A percentile compares a stretch with the other conserved stretches of the same genome.
phyloP scores from a whole-genome alignment of 73 alveolate species.

The Paramecium primaurelia region DNA sequence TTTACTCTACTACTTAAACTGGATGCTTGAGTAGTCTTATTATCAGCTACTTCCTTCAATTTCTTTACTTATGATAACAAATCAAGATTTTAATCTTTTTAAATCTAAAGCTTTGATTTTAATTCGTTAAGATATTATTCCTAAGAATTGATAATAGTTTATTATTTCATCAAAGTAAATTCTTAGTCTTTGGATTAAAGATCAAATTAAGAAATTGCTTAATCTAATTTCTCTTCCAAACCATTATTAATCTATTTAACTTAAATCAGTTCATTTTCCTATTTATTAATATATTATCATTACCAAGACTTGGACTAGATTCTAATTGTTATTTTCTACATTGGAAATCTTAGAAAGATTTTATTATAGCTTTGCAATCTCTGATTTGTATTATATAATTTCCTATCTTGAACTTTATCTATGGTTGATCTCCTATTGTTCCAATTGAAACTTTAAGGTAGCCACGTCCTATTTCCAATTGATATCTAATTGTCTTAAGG shows the following conservation, averaged over 20 bases:
- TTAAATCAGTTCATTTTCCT: not conserved
- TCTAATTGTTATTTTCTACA: not conserved
- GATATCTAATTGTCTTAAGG: not conserved
- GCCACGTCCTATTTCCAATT: slow-evolving; percentile 27
- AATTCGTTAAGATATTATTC: not conserved
- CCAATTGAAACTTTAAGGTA: not conserved
- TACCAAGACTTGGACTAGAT: not conserved
- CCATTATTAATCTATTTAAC: not conserved
- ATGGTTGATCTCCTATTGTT: not conserved
- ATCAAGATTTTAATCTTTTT: not conserved
- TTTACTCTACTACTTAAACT: not conserved
- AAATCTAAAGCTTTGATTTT: not conserved
- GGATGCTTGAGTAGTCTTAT: not conserved
- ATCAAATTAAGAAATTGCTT: slow-evolving; percentile 1
- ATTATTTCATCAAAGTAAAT: slow-evolving; percentile 14
- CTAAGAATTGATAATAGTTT: not conserved
- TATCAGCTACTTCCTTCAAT: not conserved
- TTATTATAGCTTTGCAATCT: not conserved
- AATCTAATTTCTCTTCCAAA: not conserved
- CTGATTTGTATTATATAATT: not conserved
- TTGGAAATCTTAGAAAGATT: not conserved
- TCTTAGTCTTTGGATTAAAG: slow-evolving; percentile 20
- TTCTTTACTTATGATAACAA: not conserved
- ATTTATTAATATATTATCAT: not conserved
- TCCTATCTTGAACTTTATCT: not conserved